These are phyloP conservation scores for Ustilago xerochloae DNA, from an alignment of 1,284 basidiomycete species.

Conservation along the genomic window DNA sequence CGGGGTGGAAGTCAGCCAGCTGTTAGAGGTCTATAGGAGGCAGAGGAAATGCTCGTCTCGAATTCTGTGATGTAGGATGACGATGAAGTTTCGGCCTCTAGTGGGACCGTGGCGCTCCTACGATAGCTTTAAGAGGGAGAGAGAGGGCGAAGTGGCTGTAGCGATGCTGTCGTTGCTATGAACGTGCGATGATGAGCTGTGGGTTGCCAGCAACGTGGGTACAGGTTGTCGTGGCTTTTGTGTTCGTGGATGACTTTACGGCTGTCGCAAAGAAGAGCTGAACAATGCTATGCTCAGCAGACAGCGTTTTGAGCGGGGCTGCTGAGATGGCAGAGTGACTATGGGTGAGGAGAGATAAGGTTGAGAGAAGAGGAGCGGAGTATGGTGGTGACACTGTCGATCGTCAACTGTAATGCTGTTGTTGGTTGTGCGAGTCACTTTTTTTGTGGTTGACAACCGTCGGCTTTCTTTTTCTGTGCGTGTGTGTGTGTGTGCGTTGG, in stretches of 20 bases:
- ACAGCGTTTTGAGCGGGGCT: neutral
- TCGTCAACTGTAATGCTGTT: neutral
- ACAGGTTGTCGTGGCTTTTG: neutral
- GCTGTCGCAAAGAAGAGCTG: neutral
- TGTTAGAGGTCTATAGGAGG: neutral
- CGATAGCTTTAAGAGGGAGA: neutral
- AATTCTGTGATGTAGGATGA: no score
- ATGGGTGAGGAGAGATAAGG: neutral
- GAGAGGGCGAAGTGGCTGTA: neutral
- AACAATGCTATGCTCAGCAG: neutral
- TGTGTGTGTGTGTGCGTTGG: neutral
- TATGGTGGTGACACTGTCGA: neutral
- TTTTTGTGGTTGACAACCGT: conserved; percentile 29
- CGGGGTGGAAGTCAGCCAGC: neutral
- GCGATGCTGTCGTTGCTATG: neutral
- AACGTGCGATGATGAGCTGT: conserved; percentile 5
- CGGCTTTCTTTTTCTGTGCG: neutral
- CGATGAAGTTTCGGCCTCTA: neutral
- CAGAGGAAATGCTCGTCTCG: neutral
- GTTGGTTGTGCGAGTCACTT: conserved; percentile 15
- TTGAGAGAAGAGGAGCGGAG: neutral
- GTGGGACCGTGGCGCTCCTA: no score
- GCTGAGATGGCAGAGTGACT: neutral
- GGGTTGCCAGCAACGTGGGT: neutral
- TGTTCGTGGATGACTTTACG: neutral